phyloP scores from a whole-genome alignment of 2,329 filamentous ascomycete species.

The Claviceps pazoutovae region DNA sequence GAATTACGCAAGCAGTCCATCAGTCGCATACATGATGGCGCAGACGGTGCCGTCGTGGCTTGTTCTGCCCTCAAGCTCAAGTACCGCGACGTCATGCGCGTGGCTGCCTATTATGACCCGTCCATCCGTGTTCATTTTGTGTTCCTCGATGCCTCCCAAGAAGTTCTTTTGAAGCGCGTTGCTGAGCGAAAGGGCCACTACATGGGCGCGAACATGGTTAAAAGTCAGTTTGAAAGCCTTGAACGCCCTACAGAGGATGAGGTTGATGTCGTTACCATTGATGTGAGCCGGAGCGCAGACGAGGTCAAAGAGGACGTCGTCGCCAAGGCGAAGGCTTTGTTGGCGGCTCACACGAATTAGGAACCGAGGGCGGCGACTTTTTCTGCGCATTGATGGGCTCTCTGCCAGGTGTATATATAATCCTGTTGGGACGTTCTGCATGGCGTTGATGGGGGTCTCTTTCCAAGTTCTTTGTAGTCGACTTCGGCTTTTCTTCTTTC shows the following conservation, averaged over 20 bases:
- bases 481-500: not conserved
- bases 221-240: constrained; percentile 78
- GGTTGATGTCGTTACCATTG: constrained; percentile 56
- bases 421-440: too few species aligned
- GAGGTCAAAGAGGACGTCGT: constrained; percentile 49
- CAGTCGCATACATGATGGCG: constrained; percentile 38
- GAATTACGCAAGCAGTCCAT: constrained; percentile 56
- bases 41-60: constrained; percentile 75
- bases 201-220: constrained; percentile 93
- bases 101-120: constrained; percentile 62
- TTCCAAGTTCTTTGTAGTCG: too few species aligned
- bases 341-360: constrained; percentile 18
- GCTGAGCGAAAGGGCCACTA: constrained; percentile 67
- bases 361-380: not conserved
- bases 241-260: constrained; percentile 65
- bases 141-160: constrained; percentile 69
- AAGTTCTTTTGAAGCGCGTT: constrained; percentile 63
- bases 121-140: constrained; percentile 79
- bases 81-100: constrained; percentile 83
- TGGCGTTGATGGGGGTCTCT: too few species aligned
- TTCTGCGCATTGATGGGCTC: too few species aligned
- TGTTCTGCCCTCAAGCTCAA: constrained; percentile 95
- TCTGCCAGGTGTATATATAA: too few species aligned
- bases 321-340: constrained; percentile 38
- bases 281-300: constrained; percentile 46